Base-by-base conservation (phyloP, 2,329 filamentous ascomycete species). In the Fusarium dlaminii region DNA sequence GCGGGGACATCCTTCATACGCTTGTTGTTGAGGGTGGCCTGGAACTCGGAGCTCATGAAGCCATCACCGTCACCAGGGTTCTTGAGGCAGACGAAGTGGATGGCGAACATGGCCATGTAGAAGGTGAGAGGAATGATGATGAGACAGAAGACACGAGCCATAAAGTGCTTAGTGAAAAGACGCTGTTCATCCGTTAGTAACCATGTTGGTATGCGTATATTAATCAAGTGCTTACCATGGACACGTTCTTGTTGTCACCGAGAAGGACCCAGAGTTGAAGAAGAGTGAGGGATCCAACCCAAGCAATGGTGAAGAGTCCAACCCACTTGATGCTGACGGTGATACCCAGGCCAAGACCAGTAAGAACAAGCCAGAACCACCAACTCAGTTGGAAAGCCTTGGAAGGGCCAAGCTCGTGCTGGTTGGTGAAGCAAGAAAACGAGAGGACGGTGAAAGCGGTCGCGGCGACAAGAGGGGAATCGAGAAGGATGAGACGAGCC, bases 31-130 rank as follows among this genome's bases (percentile, higher is more conserved):
- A 99, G 87, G 5, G 96, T 98, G 37, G 96, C 93, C 85, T 99
- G 96, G 87, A 99, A 99, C 81, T 99, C 96, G 63, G 96, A 98
- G 81, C 95, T 98, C 96, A 99, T 99, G 87, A 99, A 99, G 63
- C 96, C 96, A 83, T 99, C 96, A 62, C 96, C 96, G 59, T 99
- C 96, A 68, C 96, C 96, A 34, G 96, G 96, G 84, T 99, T 99
- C 68, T 92, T 90, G 46, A 99, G 89, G 86, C 94, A 97, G 76
- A 95, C 77, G 84, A 99, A 99, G 87, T 99, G 96, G 79, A 99
- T 97, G 60, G 90, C 95, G 80, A 99, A 99, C 94, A 98, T 98
- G 79, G 90, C 92, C 87, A 98, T 92, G 86, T 99, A 99, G 85
- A 99, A 98, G 40, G 90, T 91, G 32, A 93, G 76, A 12, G 96